Evolutionary conservation across 1,139 yeast species (phyloP).

Genomic region (Sugiyamaella castrensis): DNA sequence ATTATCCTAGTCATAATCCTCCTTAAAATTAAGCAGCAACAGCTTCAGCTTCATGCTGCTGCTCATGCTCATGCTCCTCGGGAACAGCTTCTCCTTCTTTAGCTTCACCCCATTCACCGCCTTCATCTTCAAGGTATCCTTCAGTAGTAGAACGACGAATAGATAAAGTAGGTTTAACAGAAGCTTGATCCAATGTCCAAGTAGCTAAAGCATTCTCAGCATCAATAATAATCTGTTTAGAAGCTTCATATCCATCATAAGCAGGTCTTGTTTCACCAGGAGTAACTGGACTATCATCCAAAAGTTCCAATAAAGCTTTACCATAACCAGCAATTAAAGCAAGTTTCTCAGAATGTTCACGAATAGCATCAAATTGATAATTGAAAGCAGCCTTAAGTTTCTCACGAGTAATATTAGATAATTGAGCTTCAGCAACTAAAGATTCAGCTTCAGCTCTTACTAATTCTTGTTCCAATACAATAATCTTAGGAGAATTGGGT

Average conservation of each 20-base stretch:
- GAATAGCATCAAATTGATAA: conserved; percentile 93
- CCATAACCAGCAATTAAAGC: conserved; percentile 99
- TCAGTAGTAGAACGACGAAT: conserved; percentile 69
- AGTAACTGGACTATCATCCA: conserved; percentile 95
- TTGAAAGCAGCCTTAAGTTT: conserved; percentile 96
- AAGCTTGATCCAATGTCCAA: conserved; percentile 96
- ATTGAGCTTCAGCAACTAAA: conserved; percentile 97
- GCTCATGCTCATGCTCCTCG: too few relatives aligned
- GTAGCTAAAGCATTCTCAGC: conserved; percentile 94
- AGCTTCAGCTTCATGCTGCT: conserved; percentile 16
- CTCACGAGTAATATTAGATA: conserved; percentile 96
- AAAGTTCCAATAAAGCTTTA: conserved; percentile 90
- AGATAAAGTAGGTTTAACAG: conserved; percentile 89
- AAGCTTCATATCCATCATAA: conserved; percentile 96
- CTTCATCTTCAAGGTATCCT: conserved; percentile 61
- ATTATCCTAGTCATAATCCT: neutral
- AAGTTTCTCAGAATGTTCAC: conserved; percentile 94
- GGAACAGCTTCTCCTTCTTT: conserved; percentile 29
- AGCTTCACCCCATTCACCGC: conserved; percentile 51
- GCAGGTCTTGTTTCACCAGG: conserved; percentile 99
- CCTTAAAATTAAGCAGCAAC: conserved; percentile 8
- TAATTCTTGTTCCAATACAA: conserved; percentile 94
- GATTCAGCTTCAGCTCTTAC: conserved; percentile 99
- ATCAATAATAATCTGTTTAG: conserved; percentile 95
- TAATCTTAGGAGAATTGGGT: conserved; percentile 94